Evolutionary conservation across 805 yeast species (phyloP).

Genomic region (Saccharomycopsis malanga): DNA sequence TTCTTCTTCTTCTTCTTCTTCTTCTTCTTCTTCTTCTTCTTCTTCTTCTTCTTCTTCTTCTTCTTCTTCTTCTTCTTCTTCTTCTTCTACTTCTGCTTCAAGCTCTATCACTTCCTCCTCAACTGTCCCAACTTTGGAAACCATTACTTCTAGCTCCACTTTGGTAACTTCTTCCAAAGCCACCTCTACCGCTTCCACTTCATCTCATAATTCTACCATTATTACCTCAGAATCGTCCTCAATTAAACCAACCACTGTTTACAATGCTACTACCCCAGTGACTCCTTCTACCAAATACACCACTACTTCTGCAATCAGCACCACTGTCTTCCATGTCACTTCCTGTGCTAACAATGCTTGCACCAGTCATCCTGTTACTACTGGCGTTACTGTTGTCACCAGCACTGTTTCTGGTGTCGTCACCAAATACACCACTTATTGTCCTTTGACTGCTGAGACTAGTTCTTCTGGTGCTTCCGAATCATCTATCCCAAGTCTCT

Average conservation of each 20-base stretch:
- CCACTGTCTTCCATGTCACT: conserved; percentile 21
- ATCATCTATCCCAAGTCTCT: background rate
- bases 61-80: background rate
- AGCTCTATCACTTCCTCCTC: background rate
- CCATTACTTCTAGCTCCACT: conserved; percentile 1
- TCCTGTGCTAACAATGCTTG: conserved; percentile 24
- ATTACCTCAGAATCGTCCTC: background rate
- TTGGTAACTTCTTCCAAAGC: conserved; percentile 1
- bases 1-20: background rate
- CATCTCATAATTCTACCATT: background rate
- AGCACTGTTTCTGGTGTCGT: conserved; percentile 24
- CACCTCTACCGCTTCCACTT: background rate
- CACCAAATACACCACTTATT: conserved; percentile 26
- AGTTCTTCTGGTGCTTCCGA: background rate
- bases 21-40: background rate
- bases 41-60: background rate
- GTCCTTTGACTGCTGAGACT: conserved; percentile 23
- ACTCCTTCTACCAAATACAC: conserved; percentile 3
- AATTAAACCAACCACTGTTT: background rate
- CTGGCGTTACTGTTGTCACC: conserved; percentile 25
- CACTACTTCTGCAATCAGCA: background rate
- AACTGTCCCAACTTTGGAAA: background rate
- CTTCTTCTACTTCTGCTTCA: background rate
- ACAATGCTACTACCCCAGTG: background rate
- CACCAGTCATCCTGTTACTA: conserved; percentile 23